Conservation (phyloP, 495 filamentous ascomycete genomes). For the Aspergillus diversus region DNA sequence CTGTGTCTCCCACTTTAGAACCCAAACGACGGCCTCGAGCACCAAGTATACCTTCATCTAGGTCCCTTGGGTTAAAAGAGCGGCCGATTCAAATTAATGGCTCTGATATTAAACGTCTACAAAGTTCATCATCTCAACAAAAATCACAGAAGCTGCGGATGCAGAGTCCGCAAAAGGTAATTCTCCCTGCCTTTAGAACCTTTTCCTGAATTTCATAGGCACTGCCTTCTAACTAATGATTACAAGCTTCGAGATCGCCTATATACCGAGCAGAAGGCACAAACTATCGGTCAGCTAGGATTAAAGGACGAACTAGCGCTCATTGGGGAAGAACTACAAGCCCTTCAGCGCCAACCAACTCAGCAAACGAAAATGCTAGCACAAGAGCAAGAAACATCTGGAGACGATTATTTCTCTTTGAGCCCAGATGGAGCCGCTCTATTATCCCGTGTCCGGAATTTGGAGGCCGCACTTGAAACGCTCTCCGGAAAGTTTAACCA, state of each 20-base stretch:
- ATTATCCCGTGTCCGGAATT: conserved; percentile 56
- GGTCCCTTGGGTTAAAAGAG: conserved; percentile 54
- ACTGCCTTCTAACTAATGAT: conserved; percentile 7
- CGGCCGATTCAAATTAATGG: conserved; percentile 50
- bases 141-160: conserved; percentile 72
- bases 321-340: conserved; percentile 80
- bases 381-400: conserved; percentile 8
- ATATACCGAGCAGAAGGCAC: conserved; percentile 74
- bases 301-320: conserved; percentile 77
- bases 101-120: conserved; percentile 37
- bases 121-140: conserved; percentile 40
- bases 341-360: conserved; percentile 50
- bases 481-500: conserved; percentile 63
- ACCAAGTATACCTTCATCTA: conserved; percentile 53
- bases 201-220: background rate
- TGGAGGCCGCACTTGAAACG: conserved; percentile 67
- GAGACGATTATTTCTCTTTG: conserved; percentile 24
- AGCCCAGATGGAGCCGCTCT: conserved; percentile 45
- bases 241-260: conserved; percentile 77
- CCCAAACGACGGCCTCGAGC: conserved; percentile 54
- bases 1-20: conserved; percentile 47
- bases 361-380: conserved; percentile 26
- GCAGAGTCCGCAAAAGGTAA: conserved; percentile 82
- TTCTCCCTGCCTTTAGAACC: background rate
- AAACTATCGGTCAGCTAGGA: conserved; percentile 66